Evolutionary conservation across 495 filamentous ascomycete species (phyloP).

Genomic region (Symbiotaphrina buchneri): DNA sequence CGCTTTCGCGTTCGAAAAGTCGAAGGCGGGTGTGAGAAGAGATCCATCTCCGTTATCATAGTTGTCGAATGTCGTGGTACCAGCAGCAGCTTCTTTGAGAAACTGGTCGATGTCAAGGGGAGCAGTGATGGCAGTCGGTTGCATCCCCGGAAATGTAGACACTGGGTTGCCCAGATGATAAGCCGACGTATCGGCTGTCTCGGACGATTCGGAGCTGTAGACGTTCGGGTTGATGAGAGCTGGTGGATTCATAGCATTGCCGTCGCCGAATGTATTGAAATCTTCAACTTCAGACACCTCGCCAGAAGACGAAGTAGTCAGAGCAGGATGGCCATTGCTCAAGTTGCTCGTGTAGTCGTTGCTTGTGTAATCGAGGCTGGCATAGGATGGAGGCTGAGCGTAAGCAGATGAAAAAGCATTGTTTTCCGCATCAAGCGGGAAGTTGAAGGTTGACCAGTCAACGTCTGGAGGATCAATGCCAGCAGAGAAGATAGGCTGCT

Average conservation of each 20-base stretch:
- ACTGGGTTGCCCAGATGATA: constrained; percentile 5
- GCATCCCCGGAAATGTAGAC: constrained; percentile 3
- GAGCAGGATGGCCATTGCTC: not conserved
- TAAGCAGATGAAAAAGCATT: not conserved
- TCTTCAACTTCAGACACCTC: constrained; percentile 4
- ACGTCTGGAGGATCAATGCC: constrained; percentile 11
- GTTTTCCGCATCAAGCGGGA: constrained; percentile 1
- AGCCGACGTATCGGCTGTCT: constrained; percentile 2
- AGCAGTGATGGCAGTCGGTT: constrained; percentile 4
- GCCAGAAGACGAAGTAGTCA: constrained; percentile 3
- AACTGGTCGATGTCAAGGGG: constrained; percentile 5
- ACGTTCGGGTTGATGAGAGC: constrained; percentile 4
- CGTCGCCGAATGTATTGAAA: constrained; percentile 1
- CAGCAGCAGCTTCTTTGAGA: constrained; percentile 2
- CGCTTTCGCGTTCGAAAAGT: too few species aligned
- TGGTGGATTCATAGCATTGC: constrained; percentile 3
- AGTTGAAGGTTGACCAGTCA: constrained; percentile 5
- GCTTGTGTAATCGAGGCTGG: too few species aligned
- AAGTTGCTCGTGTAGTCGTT: constrained; percentile 4
- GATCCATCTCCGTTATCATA: too few species aligned
- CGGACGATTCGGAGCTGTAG: constrained; percentile 4
- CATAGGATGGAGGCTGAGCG: constrained; percentile 1
- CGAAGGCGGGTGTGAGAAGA: too few species aligned
- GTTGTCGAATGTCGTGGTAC: constrained; percentile 1
- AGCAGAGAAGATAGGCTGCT: constrained; percentile 41